Base-by-base conservation (phyloP, 495 filamentous ascomycete species). In the Daldinia bambusicola region DNA sequence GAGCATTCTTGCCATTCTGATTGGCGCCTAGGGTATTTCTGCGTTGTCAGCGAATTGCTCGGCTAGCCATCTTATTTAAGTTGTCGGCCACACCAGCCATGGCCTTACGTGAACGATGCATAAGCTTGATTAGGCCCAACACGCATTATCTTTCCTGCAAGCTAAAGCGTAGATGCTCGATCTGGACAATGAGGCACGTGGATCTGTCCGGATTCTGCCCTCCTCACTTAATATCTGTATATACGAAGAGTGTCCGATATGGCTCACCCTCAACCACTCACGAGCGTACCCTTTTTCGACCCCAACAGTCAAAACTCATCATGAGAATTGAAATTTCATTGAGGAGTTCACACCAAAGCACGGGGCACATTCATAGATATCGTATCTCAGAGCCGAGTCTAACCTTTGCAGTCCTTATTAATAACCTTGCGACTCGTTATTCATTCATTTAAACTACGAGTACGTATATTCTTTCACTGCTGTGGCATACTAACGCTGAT, bases 221-320 rank as follows among this genome's bases (percentile, higher is more conserved):
- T 63, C 58, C 45, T 67, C 63, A 69, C 14, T 73, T 73, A 74
- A 74, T 74, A 67, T 71, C 67, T 64, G 55, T 59, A 64, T 40
- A 63, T 63, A 57, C 40, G 58, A 62, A 61, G 64, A 63, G 51
- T 13, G 55, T 57, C 56, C 53, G 48, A 53, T 48, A 60, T 60
- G 53, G 51, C 30, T 30, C 14, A 34, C 36, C 55, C 66, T 63
- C 45, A 67, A 38, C 67, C 71, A 74, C 48, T 70, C 67, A 74
- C 40, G 26, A 36, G 30, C 66, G 32, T 36, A n/a, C 13, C 3
- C 3, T 26, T 56, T 57, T 9, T 56, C 20, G 34, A 70, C 71
- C 26, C 63, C 67, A 65, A 70, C 50, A 58, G 48, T 31, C n/a
- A 61, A 56, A 57, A 36, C 38, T 30, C 60, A 60, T 68, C 57